phyloP scores from a whole-genome alignment of 345 rosid species.

The Citrus trifoliata region DNA sequence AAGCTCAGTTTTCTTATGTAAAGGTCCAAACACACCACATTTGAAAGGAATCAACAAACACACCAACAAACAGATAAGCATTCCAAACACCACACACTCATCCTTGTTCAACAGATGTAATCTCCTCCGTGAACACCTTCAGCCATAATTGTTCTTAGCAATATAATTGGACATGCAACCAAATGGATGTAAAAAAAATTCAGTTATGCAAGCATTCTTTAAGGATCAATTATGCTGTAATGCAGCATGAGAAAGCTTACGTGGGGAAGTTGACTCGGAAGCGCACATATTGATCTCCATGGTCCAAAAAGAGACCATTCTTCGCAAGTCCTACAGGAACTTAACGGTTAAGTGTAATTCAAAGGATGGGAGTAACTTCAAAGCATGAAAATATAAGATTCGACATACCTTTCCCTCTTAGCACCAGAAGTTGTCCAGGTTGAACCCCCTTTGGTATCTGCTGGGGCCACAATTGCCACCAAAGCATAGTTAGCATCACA shows the following conservation, averaged over 20 bases:
- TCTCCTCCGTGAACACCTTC: not conserved
- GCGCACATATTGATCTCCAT: slow-evolving; percentile 92
- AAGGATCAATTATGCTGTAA: not conserved
- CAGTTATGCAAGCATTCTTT: too few relatives aligned
- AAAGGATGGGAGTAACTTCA: slow-evolving; percentile 3
- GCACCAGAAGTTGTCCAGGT: slow-evolving; percentile 67
- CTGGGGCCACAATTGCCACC: slow-evolving; percentile 24
- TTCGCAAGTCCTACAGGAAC: slow-evolving; percentile 68
- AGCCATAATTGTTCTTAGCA: not conserved
- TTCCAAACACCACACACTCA: not conserved
- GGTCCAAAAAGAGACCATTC: slow-evolving; percentile 59
- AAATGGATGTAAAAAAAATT: not conserved
- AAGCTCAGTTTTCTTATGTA: not conserved
- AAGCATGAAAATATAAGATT: slow-evolving; percentile 5
- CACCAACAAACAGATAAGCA: not conserved
- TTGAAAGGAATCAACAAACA: not conserved
- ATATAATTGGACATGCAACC: not conserved
- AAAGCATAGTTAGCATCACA: slow-evolving; percentile 8
- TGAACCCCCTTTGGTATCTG: slow-evolving; percentile 93
- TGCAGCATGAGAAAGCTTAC: slow-evolving; percentile 39
- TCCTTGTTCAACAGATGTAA: not conserved
- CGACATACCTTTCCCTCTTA: slow-evolving; percentile 77
- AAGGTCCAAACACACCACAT: not conserved
- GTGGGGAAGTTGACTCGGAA: slow-evolving; percentile 72
- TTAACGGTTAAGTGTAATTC: slow-evolving; percentile 14